Evolutionary conservation across 495 filamentous ascomycete species (phyloP), one percentile per base, ranked within the genome.

Genomic region (Penicillium turbatum): DNA sequence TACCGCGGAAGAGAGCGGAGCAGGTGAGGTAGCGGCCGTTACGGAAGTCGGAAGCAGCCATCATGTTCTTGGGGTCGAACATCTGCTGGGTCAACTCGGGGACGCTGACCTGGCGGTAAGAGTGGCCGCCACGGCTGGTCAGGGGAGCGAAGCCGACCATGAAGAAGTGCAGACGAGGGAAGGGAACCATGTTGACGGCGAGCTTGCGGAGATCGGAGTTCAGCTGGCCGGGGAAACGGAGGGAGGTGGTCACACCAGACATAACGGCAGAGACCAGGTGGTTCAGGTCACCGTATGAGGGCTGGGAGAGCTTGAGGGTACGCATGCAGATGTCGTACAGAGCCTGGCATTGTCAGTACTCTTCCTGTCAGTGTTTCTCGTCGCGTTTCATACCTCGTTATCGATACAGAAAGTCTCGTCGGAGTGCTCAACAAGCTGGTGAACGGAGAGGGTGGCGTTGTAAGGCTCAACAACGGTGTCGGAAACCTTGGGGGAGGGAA

Each of bases 1-100:
- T 95, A 72, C 93, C 93, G 78, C 93, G 93, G 91, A 97, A 99
- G 78, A 99, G 96, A 75, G 95, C 92, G 77, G 91, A 96, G 86
- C 93, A 99, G 56, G 93, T 99, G 55, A 99, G 86, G 80, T 99
- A 99, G 60, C 93, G 95, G 67, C 93, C 93, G 73, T 99, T 99
- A 64, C 93, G 87, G 88, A 99, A 99, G 80, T 99, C 93, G 48
- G 91, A 93, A 51, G 93, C 93, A 76, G 93, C 93, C 93, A 99
- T 99, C 93, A 99, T 99, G 85, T 99, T 99, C 89, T 99, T 99
- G 68, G 93, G 93, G 81, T 99, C 93, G 82, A 90, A 99, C 91
- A 99, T 99, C 77, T 99, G 93, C 82, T 99, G 93, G 69, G 93
- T 99, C 75, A 99, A 83, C 82, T 99, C 93, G 31, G 95, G 93